Evolutionary conservation across 768 basidiomycete genomes (phyloP), one percentile per base, ranked within the genome.

Genomic region (Mycena galopus): DNA sequence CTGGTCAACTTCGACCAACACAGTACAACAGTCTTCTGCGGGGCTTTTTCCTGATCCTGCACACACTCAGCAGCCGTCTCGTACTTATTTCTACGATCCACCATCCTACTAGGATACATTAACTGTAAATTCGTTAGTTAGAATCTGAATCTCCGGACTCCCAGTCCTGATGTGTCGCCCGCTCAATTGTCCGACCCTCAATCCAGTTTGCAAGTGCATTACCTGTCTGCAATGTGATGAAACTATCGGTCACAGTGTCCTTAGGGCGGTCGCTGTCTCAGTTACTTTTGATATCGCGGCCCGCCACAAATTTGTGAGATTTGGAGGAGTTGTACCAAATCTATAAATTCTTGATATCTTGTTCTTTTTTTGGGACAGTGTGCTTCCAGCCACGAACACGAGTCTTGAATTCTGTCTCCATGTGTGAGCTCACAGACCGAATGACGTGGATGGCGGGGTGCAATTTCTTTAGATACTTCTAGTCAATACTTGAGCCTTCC

Each of bases 381-480:
- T 77, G 77, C 17, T 75, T 67, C 42, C 62, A 64, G 14, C 72
- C 77, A 17, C 58, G 51, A 3, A 39, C 37, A 4, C 72, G 30
- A 3, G 75, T 51, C 27, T n/a, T 53, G 47, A 50, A 50, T 23
- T 50, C 47, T 6, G 8, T 8, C 47, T 79, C 73, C 42, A 78
- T 63, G 51, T 77, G 73, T 14, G 73, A 57, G 2, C 25, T 62
- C 0, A 79, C 67, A 17, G 69, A 50, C 2, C 56, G 55, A 6
- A 78, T 44, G 4, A 67, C 74, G 23, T 71, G 78, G 21, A 79
- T 75, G 0, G 74, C 72, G 4, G 77, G 76, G 23, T 72, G 73
- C 0, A 72, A 10, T 9, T 71, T 66, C 55, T 77, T 75, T 2
- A 79, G 25, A 10, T 73, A 59, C 30, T 76, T 62, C 76, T 76